Percentiles rank a stretch among this genome's conserved stretches.
Evolutionary conservation across 306 rosid species (phyloP).

Genomic region (Malus fusca): DNA sequence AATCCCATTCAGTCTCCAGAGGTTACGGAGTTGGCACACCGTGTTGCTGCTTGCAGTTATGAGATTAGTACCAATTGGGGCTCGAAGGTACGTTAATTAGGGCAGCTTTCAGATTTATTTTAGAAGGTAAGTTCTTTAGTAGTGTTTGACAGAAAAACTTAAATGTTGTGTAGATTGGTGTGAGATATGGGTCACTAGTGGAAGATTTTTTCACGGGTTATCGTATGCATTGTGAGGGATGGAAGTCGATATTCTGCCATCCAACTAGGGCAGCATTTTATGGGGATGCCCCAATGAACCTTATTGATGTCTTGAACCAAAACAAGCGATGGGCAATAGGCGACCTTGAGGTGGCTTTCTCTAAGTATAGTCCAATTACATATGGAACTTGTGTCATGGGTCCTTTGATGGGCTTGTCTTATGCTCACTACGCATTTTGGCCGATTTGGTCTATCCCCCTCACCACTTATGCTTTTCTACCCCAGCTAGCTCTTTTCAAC

Average conservation of each 20-base stretch:
- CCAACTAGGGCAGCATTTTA: conserved; percentile 29
- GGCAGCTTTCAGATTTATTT: too few species aligned
- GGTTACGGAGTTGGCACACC: conserved; percentile 12
- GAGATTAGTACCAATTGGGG: conserved; percentile 38
- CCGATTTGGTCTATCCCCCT: conserved; percentile 29
- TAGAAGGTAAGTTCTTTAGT: too few species aligned
- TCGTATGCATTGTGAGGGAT: conserved; percentile 25
- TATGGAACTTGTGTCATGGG: conserved; percentile 12
- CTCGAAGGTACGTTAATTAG: conserved; percentile 15
- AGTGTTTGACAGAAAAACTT: too few species aligned
- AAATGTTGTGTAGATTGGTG: conserved; percentile 17
- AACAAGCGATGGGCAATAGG: conserved; percentile 32
- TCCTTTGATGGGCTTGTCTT: conserved; percentile 27
- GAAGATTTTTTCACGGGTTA: conserved; percentile 32
- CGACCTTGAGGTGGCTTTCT: conserved; percentile 16
- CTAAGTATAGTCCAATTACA: conserved; percentile 23
- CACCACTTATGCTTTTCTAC: conserved; percentile 28
- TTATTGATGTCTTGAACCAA: conserved; percentile 26
- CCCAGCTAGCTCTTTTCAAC: conserved; percentile 30
- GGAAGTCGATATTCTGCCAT: conserved; percentile 31
- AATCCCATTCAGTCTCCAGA: conserved; percentile 13
- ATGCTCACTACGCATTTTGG: conserved; percentile 17
- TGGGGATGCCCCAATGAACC: conserved; percentile 32
- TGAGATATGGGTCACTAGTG: conserved; percentile 32
- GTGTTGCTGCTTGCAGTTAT: conserved; percentile 25